A percentile compares a stretch with the other conserved stretches of the same genome.
Conservation (phyloP, 768 basidiomycete species). For the Crepidotus variabilis region DNA sequence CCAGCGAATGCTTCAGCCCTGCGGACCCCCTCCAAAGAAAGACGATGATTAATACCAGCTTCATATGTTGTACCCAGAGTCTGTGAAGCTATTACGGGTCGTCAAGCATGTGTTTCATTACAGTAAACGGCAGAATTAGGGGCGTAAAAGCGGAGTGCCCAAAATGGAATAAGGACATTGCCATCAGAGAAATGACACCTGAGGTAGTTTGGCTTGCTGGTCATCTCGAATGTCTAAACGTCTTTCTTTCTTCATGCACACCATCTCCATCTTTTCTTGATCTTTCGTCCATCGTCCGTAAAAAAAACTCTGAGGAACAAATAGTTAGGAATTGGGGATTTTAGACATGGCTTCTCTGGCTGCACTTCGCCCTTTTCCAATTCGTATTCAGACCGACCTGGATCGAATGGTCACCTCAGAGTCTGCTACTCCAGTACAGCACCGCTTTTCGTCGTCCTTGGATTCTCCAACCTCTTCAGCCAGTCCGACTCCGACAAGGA, state of each 20-base stretch:
- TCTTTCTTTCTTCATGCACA: background rate
- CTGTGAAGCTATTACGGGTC: background rate
- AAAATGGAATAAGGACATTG: slow-evolving; percentile 11
- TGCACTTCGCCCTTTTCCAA: slow-evolving; percentile 1
- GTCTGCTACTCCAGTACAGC: background rate
- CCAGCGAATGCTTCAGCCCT: slow-evolving; percentile 92
- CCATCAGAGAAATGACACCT: slow-evolving; percentile 4
- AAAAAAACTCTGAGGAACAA: no score
- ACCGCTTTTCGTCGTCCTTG: background rate
- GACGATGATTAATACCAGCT: slow-evolving; percentile 60
- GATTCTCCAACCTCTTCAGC: background rate
- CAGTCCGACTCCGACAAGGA: background rate
- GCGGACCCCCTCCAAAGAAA: slow-evolving; percentile 87
- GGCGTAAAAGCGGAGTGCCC: slow-evolving; percentile 6
- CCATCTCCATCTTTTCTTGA: no score
- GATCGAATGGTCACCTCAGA: slow-evolving; percentile 3
- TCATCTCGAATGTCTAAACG: background rate
- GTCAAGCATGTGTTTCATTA: background rate
- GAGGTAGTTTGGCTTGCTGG: background rate
- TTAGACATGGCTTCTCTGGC: background rate
- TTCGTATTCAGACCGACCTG: background rate
- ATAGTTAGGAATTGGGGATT: background rate
- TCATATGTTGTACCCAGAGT: slow-evolving; percentile 3
- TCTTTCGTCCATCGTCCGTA: no score
- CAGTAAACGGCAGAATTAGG: background rate